These are phyloP conservation scores for Myxozyma kluyveri DNA, from an alignment of 805 yeast genomes.

Conservation along the genomic window DNA sequence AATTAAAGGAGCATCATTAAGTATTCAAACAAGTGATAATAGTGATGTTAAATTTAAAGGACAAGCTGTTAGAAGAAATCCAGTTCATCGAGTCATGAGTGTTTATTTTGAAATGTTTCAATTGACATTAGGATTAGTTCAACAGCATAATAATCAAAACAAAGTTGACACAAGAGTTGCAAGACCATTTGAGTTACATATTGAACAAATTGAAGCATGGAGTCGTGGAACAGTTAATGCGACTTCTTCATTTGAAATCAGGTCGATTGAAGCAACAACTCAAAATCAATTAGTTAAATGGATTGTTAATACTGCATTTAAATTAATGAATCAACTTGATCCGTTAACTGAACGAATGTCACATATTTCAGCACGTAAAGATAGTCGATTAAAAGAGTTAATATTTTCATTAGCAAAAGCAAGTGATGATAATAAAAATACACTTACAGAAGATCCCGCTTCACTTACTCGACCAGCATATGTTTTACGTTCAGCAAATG, in stretches of 20 bases:
- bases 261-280: conserved; percentile 37
- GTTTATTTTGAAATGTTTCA: conserved; percentile 15
- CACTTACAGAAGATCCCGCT: conserved; percentile 70
- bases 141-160: not conserved
- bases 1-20: conserved; percentile 6
- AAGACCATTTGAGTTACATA: conserved; percentile 34
- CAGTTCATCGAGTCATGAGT: conserved; percentile 14
- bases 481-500: conserved; percentile 63
- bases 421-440: conserved; percentile 44
- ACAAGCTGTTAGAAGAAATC: conserved; percentile 14
- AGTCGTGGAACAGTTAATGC: conserved; percentile 24
- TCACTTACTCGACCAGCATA: conserved; percentile 88
- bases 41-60: conserved; percentile 1
- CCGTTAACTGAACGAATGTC: conserved; percentile 26
- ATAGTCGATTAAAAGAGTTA: conserved; percentile 35
- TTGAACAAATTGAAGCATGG: conserved; percentile 39
- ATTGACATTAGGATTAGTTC: conserved; percentile 14
- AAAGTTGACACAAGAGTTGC: not conserved
- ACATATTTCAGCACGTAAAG: conserved; percentile 21
- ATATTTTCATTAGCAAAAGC: conserved; percentile 48
- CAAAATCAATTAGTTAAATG: conserved; percentile 41
- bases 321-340: conserved; percentile 30
- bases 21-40: conserved; percentile 8
- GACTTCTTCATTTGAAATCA: conserved; percentile 33
- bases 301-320: conserved; percentile 17